Conservation (phyloP, 352 stramenopile genomes). For the Phytophthora multivora region DNA sequence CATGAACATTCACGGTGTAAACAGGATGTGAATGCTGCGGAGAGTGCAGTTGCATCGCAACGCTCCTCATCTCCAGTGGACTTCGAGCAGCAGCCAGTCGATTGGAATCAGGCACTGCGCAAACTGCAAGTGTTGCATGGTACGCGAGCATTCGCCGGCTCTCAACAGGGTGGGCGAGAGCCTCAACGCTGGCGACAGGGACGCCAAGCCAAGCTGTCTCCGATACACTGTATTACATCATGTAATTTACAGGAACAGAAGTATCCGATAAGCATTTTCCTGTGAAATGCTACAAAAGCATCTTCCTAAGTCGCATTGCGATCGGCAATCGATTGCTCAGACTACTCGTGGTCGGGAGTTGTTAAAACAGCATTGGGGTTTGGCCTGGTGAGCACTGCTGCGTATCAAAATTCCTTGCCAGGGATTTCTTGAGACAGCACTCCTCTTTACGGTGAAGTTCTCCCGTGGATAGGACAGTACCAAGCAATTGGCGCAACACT, state of each 20-base stretch:
- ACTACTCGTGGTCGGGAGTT: too few relatives aligned
- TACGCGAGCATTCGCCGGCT: conserved; percentile 10
- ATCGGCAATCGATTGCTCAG: not conserved
- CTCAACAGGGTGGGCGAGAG: too few relatives aligned
- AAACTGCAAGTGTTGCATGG: conserved; percentile 16
- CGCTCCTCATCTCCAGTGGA: not conserved
- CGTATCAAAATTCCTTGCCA: too few relatives aligned
- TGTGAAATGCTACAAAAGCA: too few relatives aligned
- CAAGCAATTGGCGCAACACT: not conserved
- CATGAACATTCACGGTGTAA: not conserved
- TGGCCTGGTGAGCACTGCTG: not conserved
- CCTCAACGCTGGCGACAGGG: not conserved
- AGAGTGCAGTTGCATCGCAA: conserved; percentile 8
- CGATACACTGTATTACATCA: too few relatives aligned
- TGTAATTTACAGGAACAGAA: too few relatives aligned
- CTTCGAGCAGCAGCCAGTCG: not conserved
- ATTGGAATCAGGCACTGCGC: conserved; percentile 8
- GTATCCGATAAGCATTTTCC: too few relatives aligned
- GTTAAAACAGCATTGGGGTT: not conserved
- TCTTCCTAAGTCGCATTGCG: too few relatives aligned
- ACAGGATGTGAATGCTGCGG: conserved; percentile 14
- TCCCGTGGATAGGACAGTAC: conserved; percentile 13
- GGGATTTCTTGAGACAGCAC: conserved; percentile 1
- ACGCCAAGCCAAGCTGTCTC: too few relatives aligned
- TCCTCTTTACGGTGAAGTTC: conserved; percentile 11